phyloP scores from a whole-genome alignment of 2,329 filamentous ascomycete species.

The Hypoxylon rubiginosum region DNA sequence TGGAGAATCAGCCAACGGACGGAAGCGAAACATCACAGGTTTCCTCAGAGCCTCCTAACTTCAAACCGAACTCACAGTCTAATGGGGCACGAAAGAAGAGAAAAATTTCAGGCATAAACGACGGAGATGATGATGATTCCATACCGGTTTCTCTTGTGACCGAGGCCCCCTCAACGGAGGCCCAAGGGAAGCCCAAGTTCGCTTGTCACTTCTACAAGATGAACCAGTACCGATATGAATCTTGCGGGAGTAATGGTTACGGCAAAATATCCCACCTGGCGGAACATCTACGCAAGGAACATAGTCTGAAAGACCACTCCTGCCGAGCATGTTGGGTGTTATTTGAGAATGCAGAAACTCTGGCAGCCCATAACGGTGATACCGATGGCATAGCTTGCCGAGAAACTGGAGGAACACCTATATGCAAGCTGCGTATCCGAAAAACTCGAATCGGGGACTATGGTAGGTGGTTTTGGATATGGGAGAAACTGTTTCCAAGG shows the following conservation, averaged over 20 bases:
- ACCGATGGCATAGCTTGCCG: neutral
- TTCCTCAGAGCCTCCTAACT: neutral
- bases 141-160: neutral
- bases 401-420: slow-evolving; percentile 2
- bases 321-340: slow-evolving; percentile 8
- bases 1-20: neutral
- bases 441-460: slow-evolving; percentile 7
- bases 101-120: neutral
- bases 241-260: slow-evolving; percentile 2
- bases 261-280: slow-evolving; percentile 8
- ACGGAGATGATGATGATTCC: neutral
- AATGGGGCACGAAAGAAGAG: neutral
- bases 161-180: neutral
- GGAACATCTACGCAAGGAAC: slow-evolving; percentile 12
- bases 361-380: neutral
- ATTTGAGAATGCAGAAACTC: slow-evolving; percentile 2
- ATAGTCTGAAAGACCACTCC: slow-evolving; percentile 1
- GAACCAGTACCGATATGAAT: slow-evolving; percentile 13
- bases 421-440: neutral
- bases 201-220: slow-evolving; percentile 24
- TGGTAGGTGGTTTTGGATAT: slow-evolving; percentile 17
- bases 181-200: neutral
- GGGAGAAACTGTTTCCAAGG: slow-evolving; percentile 3
- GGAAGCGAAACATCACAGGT: neutral
- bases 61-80: neutral